A percentile compares a stretch with the other conserved stretches of the same genome.
Evolutionary conservation across 2,329 filamentous ascomycete genomes (phyloP).

Genomic region (Colletotrichum trifolii): DNA sequence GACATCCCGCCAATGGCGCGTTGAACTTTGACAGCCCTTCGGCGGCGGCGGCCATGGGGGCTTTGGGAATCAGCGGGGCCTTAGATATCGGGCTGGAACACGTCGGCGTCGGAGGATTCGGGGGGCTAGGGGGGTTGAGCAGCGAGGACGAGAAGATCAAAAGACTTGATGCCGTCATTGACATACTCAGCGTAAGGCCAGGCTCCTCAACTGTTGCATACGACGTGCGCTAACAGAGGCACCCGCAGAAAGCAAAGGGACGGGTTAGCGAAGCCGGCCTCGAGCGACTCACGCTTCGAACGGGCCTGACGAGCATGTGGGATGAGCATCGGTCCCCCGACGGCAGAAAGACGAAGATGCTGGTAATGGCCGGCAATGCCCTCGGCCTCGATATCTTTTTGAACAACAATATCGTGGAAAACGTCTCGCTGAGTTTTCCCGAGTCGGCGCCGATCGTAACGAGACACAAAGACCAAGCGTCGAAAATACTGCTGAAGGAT

Average conservation of each 20-base stretch:
- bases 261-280: constrained; percentile 80
- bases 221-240: constrained; percentile 41
- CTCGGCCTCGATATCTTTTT: constrained; percentile 72
- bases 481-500: constrained; percentile 73
- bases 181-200: constrained; percentile 59
- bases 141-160: constrained; percentile 67
- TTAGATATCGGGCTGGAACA: constrained; percentile 66
- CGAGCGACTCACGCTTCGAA: constrained; percentile 74
- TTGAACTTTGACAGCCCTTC: constrained; percentile 74
- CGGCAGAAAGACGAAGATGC: constrained; percentile 61
- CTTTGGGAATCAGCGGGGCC: constrained; percentile 59
- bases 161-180: constrained; percentile 63
- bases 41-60: constrained; percentile 70
- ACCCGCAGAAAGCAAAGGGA: constrained; percentile 56
- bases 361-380: constrained; percentile 72
- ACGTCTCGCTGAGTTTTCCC: constrained; percentile 71
- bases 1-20: constrained; percentile 56
- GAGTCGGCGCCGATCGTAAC: constrained; percentile 68
- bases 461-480: constrained; percentile 70
- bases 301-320: constrained; percentile 74
- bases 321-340: constrained; percentile 62
- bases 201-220: constrained; percentile 39
- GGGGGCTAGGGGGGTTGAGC: constrained; percentile 52
- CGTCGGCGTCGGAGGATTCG: constrained; percentile 58
- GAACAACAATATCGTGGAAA: constrained; percentile 70